Conservation (phyloP, 352 stramenopile species). For the Phytopythium ostracodes region DNA sequence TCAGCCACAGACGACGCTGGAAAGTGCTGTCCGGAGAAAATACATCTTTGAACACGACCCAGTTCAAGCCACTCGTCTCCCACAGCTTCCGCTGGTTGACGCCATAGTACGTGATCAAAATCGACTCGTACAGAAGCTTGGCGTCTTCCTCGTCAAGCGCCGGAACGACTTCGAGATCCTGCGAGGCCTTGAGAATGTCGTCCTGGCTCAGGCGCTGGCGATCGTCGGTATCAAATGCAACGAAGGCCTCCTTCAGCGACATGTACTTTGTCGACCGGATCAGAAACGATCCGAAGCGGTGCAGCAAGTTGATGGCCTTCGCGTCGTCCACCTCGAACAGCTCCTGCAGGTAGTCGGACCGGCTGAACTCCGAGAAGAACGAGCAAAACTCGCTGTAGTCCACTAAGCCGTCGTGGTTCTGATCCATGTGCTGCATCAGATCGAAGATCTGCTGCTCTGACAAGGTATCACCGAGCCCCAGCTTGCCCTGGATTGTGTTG, state of each 20-base stretch:
- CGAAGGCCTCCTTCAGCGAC: constrained; percentile 54
- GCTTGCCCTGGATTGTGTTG: constrained; percentile 56
- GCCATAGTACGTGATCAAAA: constrained; percentile 64
- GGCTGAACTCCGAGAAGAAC: constrained; percentile 83
- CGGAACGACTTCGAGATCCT: constrained; percentile 46
- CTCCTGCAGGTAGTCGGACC: constrained; percentile 63
- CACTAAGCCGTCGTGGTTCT: constrained; percentile 88
- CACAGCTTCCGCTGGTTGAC: constrained; percentile 36
- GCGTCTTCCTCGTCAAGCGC: constrained; percentile 42
- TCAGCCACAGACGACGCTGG: constrained; percentile 55
- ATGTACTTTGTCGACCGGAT: constrained; percentile 34
- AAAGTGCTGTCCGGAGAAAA: constrained; percentile 68
- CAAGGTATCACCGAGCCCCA: constrained; percentile 55
- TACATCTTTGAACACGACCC: constrained; percentile 75
- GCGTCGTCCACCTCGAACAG: constrained; percentile 77
- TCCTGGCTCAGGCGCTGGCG: constrained; percentile 34
- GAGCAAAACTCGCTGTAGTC: constrained; percentile 88
- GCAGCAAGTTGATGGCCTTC: constrained; percentile 62
- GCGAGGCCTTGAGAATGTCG: constrained; percentile 50
- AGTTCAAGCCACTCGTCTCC: constrained; percentile 46
- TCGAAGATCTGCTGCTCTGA: constrained; percentile 91
- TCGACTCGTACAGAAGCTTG: constrained; percentile 52
- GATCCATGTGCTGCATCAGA: constrained; percentile 91
- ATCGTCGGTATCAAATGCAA: constrained; percentile 38
- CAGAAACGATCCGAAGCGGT: constrained; percentile 56